Percentiles rank a stretch among this genome's conserved stretches.
These are phyloP conservation scores for Irpex sp. DNA, from an alignment of 1,284 basidiomycete genomes.

Conservation along the genomic window DNA sequence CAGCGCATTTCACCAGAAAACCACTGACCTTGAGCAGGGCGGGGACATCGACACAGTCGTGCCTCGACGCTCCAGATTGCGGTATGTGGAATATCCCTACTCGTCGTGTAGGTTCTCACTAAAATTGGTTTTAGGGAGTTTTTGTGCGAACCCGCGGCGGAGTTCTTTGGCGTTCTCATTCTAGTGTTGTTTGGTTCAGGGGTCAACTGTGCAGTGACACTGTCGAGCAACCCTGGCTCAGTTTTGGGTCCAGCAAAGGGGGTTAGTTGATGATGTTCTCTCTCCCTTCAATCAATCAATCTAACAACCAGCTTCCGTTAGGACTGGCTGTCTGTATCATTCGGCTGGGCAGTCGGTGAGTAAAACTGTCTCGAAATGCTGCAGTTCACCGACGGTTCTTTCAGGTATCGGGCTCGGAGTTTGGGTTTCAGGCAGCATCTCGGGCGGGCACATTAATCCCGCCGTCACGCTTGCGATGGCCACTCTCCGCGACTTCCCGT, in stretches of 20 bases:
- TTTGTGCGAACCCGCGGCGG: slow-evolving; percentile 61
- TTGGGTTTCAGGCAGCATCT: slow-evolving; percentile 63
- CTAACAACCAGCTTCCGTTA: slow-evolving; percentile 20
- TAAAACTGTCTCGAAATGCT: neutral
- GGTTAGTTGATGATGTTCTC: slow-evolving; percentile 38
- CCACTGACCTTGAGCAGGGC: neutral
- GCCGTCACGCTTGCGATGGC: slow-evolving; percentile 74
- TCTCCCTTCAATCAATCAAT: neutral
- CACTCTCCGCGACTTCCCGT: slow-evolving; percentile 70
- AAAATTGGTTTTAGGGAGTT: neutral
- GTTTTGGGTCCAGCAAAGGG: slow-evolving; percentile 55
- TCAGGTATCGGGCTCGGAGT: slow-evolving; percentile 44
- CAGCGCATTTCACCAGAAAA: neutral
- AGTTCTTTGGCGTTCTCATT: slow-evolving; percentile 67
- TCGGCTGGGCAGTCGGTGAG: slow-evolving; percentile 67
- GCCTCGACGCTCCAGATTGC: neutral
- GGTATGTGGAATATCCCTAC: neutral
- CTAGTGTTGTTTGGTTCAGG: slow-evolving; percentile 66
- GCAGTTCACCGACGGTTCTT: neutral
- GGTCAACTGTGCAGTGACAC: slow-evolving; percentile 59
- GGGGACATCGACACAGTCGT: neutral
- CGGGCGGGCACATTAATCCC: slow-evolving; percentile 79
- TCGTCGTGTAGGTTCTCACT: neutral
- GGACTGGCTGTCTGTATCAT: slow-evolving; percentile 55
- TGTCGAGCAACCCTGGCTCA: slow-evolving; percentile 39